These are phyloP conservation scores for Schizophyllum amplum DNA, from an alignment of 1,284 basidiomycete species.

Conservation along the genomic window DNA sequence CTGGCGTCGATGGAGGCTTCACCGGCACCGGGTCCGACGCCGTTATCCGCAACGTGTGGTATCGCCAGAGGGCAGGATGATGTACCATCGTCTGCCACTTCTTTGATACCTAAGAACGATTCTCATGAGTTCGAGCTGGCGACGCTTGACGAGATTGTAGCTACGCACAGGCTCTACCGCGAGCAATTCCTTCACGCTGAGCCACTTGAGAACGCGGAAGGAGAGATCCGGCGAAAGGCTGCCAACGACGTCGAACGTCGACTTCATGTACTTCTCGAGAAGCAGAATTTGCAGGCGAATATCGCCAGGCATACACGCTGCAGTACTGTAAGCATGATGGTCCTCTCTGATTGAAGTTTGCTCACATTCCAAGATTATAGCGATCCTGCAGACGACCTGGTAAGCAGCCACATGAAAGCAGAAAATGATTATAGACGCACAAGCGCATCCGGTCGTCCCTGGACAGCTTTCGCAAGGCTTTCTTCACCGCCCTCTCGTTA, in stretches of 20 bases:
- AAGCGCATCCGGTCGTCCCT: constrained; percentile 64
- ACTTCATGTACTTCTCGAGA: constrained; percentile 74
- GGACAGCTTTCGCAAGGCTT: constrained; percentile 49
- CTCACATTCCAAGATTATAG: constrained; percentile 50
- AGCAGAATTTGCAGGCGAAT: constrained; percentile 71
- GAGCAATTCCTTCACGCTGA: constrained; percentile 62
- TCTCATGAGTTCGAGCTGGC: constrained; percentile 3
- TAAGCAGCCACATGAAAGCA: neutral
- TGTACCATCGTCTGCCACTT: constrained; percentile 67
- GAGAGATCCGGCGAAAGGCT: constrained; percentile 62
- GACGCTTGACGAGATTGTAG: constrained; percentile 2
- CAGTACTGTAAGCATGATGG: constrained; percentile 3
- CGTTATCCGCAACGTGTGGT: constrained; percentile 69
- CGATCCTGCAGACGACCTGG: constrained; percentile 39
- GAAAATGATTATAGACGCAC: constrained; percentile 33
- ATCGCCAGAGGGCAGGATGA: constrained; percentile 70
- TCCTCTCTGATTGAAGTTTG: neutral
- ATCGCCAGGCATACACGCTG: constrained; percentile 66
- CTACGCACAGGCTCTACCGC: constrained; percentile 39
- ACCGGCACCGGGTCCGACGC: constrained; percentile 65
- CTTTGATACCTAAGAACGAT: constrained; percentile 51
- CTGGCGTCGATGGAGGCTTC: constrained; percentile 48
- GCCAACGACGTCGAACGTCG: constrained; percentile 76
- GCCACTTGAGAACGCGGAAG: constrained; percentile 54
- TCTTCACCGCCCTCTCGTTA: constrained; percentile 59